Evolutionary conservation across 164 flowering plant genomes (phyloP).

Genomic region (Pachysandra terminalis): DNA sequence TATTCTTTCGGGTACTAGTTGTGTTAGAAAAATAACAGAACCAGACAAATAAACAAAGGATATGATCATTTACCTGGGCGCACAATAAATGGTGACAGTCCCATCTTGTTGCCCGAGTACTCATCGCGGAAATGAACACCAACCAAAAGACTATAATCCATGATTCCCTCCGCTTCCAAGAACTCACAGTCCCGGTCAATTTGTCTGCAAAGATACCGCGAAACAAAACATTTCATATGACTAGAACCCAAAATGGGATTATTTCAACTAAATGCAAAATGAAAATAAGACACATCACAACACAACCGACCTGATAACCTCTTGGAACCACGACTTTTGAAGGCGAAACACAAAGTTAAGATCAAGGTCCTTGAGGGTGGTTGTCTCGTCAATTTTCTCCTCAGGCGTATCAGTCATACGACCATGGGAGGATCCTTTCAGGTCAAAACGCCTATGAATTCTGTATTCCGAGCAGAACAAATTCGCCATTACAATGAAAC

Average conservation of each 20-base stretch:
- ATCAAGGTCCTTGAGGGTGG: conserved; percentile 86
- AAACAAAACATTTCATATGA: conserved; percentile 6
- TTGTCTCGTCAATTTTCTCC: conserved; percentile 74
- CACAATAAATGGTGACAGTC: conserved; percentile 57
- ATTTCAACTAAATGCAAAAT: background rate
- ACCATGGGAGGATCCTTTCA: conserved; percentile 90
- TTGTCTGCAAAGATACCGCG: conserved; percentile 46
- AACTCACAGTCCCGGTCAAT: conserved; percentile 78
- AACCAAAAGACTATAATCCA: conserved; percentile 92
- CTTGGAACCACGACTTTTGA: conserved; percentile 54
- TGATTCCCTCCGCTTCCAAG: conserved; percentile 76
- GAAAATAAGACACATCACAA: background rate
- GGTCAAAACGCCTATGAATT: conserved; percentile 79
- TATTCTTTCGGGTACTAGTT: background rate
- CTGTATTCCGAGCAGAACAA: conserved; percentile 77
- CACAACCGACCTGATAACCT: conserved; percentile 60
- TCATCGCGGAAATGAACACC: conserved; percentile 86
- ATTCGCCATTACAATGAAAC: conserved; percentile 88
- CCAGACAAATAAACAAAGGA: background rate
- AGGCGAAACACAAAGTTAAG: conserved; percentile 78
- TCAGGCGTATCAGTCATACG: conserved; percentile 67
- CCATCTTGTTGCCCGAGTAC: conserved; percentile 56
- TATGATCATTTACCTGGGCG: conserved; percentile 46
- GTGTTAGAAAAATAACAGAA: background rate
- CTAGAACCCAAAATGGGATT: too few relatives aligned